A percentile compares a stretch with the other conserved stretches of the same genome.
These are phyloP conservation scores for Letharia lupina DNA, from an alignment of 495 filamentous ascomycete genomes.

Conservation along the genomic window DNA sequence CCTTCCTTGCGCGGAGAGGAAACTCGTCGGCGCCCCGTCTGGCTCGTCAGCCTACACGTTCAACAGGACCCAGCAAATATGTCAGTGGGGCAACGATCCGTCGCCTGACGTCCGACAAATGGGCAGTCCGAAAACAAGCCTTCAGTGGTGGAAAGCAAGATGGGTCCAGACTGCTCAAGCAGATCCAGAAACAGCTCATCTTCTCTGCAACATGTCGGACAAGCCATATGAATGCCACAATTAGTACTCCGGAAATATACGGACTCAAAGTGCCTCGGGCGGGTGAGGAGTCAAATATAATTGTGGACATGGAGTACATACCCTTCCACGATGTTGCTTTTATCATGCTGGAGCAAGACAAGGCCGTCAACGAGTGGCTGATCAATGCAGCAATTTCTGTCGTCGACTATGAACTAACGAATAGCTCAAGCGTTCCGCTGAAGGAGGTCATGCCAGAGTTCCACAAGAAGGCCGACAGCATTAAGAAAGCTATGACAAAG, in stretches of 20 bases:
- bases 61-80: conserved; percentile 6
- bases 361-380: conserved; percentile 6
- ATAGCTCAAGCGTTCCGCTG: conserved; percentile 5
- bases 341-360: neutral
- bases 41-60: neutral
- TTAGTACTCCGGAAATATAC: conserved; percentile 1
- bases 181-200: conserved; percentile 2
- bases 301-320: conserved; percentile 6
- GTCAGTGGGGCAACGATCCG: conserved; percentile 6
- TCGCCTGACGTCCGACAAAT: conserved; percentile 4
- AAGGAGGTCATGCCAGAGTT: conserved; percentile 4
- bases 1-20: neutral
- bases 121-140: conserved; percentile 3
- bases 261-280: conserved; percentile 1
- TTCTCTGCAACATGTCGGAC: conserved; percentile 4
- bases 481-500: neutral
- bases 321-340: conserved; percentile 4
- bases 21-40: neutral
- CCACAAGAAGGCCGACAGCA: neutral
- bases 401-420: conserved; percentile 1
- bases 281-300: neutral
- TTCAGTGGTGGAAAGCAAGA: conserved; percentile 4
- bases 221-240: conserved; percentile 7
- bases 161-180: conserved; percentile 3
- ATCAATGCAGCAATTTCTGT: conserved; percentile 5